Conservation (phyloP, 1,139 yeast species). For the Diutina neorugosa region DNA sequence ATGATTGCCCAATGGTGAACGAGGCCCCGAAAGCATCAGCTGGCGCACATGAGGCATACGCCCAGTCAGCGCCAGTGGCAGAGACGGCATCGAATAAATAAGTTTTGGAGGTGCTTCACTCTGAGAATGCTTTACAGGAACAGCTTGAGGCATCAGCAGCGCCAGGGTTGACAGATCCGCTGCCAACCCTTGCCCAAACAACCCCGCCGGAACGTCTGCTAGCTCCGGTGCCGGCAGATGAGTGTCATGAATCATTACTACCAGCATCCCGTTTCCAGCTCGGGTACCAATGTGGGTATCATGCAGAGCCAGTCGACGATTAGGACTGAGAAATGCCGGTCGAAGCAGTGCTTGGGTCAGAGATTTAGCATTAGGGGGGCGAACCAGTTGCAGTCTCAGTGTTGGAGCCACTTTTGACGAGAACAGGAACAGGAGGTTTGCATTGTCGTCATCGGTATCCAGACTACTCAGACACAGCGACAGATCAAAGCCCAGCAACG, state of each 20-base stretch:
- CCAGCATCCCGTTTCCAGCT: constrained; percentile 13
- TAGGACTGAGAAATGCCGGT: constrained; percentile 17
- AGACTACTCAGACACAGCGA: background rate
- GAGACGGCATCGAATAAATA: background rate
- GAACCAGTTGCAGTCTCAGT: constrained; percentile 25
- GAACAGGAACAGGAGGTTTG: constrained; percentile 42
- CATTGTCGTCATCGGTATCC: constrained; percentile 21
- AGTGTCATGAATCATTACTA: constrained; percentile 18
- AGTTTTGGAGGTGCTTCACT: background rate
- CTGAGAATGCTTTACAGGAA: background rate
- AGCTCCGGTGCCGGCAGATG: constrained; percentile 16
- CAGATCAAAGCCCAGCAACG: constrained; percentile 5
- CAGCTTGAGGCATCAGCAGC: background rate
- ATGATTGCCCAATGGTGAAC: background rate
- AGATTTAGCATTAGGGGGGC: constrained; percentile 23
- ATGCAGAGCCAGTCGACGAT: constrained; percentile 7
- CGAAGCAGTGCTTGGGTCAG: constrained; percentile 28
- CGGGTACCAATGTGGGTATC: constrained; percentile 7
- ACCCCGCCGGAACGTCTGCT: constrained; percentile 32
- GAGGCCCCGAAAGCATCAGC: background rate
- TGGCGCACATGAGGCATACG: background rate
- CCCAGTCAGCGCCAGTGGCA: background rate
- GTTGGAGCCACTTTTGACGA: constrained; percentile 29
- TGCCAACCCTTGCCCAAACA: constrained; percentile 9
- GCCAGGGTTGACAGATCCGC: background rate